Percentiles rank a stretch among this genome's conserved stretches.
Conservation (phyloP, 169 alveolate genomes). For the Cryptosporidium parvum region DNA sequence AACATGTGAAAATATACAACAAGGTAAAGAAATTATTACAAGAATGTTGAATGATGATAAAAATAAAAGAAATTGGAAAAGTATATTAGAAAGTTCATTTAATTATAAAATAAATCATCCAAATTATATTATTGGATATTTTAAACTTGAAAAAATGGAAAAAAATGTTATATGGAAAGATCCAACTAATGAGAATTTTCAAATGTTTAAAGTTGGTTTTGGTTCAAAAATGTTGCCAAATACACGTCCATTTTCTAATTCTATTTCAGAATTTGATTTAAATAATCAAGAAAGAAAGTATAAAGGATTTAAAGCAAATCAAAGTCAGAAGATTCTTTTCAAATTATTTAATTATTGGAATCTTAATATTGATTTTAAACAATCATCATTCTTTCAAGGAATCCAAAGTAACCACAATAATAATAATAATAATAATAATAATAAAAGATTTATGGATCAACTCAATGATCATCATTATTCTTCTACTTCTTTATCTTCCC, state of each 20-base stretch:
- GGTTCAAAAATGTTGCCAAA: constrained; percentile 68
- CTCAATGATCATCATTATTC: too few species aligned
- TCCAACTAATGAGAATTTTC: background rate
- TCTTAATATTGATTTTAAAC: background rate
- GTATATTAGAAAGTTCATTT: constrained; percentile 48
- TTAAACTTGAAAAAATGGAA: background rate
- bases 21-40: constrained; percentile 19
- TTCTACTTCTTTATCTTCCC: background rate
- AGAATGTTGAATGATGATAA: constrained; percentile 19
- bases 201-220: constrained; percentile 34
- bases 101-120: background rate
- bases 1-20: constrained; percentile 4
- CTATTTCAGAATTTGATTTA: constrained; percentile 20
- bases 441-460: background rate
- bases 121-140: constrained; percentile 25
- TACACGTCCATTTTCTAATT: background rate
- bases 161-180: constrained; percentile 8
- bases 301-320: constrained; percentile 55
- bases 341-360: constrained; percentile 38
- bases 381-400: too few species aligned
- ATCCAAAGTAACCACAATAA: too few species aligned
- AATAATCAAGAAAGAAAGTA: constrained; percentile 43
- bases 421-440: too few species aligned
- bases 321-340: constrained; percentile 30
- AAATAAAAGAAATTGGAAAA: constrained; percentile 13